phyloP scores from a whole-genome alignment of 257 asterid genomes.

The Verbena officinalis region DNA sequence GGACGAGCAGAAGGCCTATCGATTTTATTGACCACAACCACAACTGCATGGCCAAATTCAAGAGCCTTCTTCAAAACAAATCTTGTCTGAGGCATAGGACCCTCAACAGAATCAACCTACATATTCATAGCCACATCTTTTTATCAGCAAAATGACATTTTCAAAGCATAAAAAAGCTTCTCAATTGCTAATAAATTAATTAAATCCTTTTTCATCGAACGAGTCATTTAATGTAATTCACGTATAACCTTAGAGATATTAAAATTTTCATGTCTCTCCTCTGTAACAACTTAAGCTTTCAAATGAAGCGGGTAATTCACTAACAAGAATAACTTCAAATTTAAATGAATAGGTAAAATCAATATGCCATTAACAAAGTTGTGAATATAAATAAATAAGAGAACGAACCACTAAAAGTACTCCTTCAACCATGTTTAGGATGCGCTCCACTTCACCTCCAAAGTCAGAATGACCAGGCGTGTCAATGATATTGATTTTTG shows the following conservation, averaged over 20 bases:
- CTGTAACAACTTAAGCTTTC: not conserved
- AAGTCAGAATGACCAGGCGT: slow-evolving; percentile 99
- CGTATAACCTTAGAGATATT: not conserved
- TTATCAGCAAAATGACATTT: slow-evolving; percentile 28
- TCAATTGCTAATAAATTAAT: not conserved
- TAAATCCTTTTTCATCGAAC: not conserved
- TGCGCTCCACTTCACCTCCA: slow-evolving; percentile 99
- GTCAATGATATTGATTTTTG: slow-evolving; percentile 91
- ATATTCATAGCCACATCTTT: slow-evolving; percentile 27
- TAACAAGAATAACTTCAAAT: slow-evolving; percentile 2
- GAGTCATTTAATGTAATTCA: slow-evolving; percentile 3
- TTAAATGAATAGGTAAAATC: not conserved
- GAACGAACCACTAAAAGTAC: slow-evolving; percentile 89
- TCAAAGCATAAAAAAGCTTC: slow-evolving; percentile 9
- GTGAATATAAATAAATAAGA: not conserved
- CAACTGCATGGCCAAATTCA: slow-evolving; percentile 96
- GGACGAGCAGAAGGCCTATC: slow-evolving; percentile 99
- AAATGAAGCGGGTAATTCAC: too few species aligned
- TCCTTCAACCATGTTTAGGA: slow-evolving; percentile 99
- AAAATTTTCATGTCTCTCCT: too few species aligned
- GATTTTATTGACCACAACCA: slow-evolving; percentile 94
- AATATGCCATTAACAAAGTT: not conserved
- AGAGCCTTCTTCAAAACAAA: slow-evolving; percentile 98
- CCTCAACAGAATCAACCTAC: slow-evolving; percentile 99
- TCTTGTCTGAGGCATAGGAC: slow-evolving; percentile 99